A percentile compares a stretch with the other conserved stretches of the same genome.
Evolutionary conservation across 305 asterid genomes (phyloP).

Genomic region (Solanum chacoense): DNA sequence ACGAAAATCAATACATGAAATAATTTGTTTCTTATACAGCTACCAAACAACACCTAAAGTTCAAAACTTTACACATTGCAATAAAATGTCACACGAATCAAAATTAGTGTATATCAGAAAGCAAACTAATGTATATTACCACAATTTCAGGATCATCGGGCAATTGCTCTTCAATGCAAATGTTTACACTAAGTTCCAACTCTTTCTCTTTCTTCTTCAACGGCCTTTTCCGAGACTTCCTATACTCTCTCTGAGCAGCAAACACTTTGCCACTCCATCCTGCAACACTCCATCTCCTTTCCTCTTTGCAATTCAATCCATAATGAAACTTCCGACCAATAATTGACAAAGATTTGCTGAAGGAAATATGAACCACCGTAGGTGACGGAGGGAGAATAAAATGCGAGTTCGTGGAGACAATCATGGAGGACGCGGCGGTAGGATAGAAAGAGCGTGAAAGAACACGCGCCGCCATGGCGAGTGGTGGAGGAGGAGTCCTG

Average conservation of each 20-base stretch:
- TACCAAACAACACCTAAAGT: neutral
- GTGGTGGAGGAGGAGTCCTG: constrained; percentile 21
- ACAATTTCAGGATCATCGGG: constrained; percentile 89
- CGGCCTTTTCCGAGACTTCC: constrained; percentile 44
- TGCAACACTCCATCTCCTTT: constrained; percentile 15
- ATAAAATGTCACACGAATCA: neutral
- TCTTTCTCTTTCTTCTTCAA: constrained; percentile 54
- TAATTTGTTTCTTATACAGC: neutral
- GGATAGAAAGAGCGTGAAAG: constrained; percentile 31
- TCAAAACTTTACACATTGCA: neutral
- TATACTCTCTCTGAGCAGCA: constrained; percentile 57
- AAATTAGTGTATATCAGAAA: neutral
- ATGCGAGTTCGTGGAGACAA: constrained; percentile 10
- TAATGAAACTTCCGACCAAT: constrained; percentile 15
- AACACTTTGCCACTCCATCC: constrained; percentile 31
- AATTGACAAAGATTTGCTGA: constrained; percentile 19
- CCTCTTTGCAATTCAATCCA: constrained; percentile 7
- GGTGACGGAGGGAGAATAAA: constrained; percentile 14
- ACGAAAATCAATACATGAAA: too few relatives aligned
- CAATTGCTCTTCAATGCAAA: constrained; percentile 72
- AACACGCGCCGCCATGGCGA: constrained; percentile 67
- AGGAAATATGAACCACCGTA: constrained; percentile 11
- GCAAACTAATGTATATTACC: constrained; percentile 25
- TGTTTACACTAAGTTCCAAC: constrained; percentile 70
- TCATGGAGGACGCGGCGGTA: neutral